Percentiles rank a stretch among this genome's conserved stretches.
These are phyloP conservation scores for Candida wancherniae DNA, from an alignment of 805 yeast genomes.

Conservation along the genomic window DNA sequence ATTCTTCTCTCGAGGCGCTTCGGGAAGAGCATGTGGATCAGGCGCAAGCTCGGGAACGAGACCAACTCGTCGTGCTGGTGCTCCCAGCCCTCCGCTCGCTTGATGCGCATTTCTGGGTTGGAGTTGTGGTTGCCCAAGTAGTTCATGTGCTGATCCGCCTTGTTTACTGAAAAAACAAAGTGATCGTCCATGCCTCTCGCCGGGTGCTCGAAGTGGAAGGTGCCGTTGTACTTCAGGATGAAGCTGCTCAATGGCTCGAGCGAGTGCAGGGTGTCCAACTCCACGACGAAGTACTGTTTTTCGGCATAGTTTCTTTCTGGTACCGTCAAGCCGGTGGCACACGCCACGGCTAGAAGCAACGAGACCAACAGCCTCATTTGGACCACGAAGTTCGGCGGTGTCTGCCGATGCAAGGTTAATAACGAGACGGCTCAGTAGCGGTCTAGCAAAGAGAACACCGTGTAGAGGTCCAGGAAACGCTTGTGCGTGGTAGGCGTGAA, in stretches of 20 bases:
- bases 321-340: conserved; percentile 8
- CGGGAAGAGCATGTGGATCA: conserved; percentile 54
- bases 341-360: conserved; percentile 8
- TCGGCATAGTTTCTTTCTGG: conserved; percentile 41
- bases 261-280: conserved; percentile 33
- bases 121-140: conserved; percentile 34
- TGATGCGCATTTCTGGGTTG: conserved; percentile 22
- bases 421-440: too few relatives aligned
- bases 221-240: conserved; percentile 30
- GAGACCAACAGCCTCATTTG: conserved; percentile 10
- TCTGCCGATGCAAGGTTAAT: too few relatives aligned
- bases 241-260: conserved; percentile 32
- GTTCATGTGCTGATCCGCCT: conserved; percentile 30
- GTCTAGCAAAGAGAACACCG: too few relatives aligned
- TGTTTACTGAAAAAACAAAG: conserved; percentile 59
- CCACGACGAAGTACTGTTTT: conserved; percentile 61
- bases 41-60: conserved; percentile 29
- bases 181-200: conserved; percentile 58
- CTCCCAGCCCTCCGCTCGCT: conserved; percentile 25
- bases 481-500: too few relatives aligned
- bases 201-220: conserved; percentile 53
- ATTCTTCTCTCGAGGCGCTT: conserved; percentile 50
- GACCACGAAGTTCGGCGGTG: too few relatives aligned
- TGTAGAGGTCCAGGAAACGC: too few relatives aligned
- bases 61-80: conserved; percentile 23